Evolutionary conservation across 805 yeast genomes (phyloP).

Genomic region (Clavispora phyllophila): DNA sequence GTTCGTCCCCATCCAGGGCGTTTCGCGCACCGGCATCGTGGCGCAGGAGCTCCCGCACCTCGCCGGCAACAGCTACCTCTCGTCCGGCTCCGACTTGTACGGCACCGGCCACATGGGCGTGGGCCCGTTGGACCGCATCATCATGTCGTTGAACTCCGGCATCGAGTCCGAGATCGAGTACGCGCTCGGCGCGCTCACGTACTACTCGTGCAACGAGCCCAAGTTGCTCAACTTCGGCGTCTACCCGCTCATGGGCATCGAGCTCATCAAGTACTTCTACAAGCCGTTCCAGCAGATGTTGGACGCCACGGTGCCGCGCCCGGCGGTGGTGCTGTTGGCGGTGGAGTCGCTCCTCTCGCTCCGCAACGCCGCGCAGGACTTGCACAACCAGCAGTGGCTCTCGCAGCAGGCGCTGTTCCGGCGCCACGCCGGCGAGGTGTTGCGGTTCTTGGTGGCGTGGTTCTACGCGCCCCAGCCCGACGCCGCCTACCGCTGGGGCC

Average conservation of each 20-base stretch:
- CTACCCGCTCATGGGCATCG: conserved; percentile 38
- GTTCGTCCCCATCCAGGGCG: conserved; percentile 13
- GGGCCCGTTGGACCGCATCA: conserved; percentile 58
- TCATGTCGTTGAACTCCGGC: conserved; percentile 63
- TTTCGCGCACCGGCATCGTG: conserved; percentile 10
- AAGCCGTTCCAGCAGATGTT: conserved; percentile 25
- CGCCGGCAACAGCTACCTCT: conserved; percentile 10
- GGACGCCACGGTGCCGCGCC: conserved; percentile 13
- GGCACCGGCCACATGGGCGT: conserved; percentile 48
- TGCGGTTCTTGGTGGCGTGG: conserved; percentile 37
- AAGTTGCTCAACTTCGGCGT: conserved; percentile 44
- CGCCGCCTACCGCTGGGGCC: conserved; percentile 12
- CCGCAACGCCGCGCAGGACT: conserved; percentile 80
- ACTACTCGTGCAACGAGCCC: conserved; percentile 47
- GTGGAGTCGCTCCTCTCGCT: conserved; percentile 57
- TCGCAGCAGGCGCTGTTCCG: conserved; percentile 50
- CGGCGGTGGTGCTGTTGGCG: conserved; percentile 21
- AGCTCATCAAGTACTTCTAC: conserved; percentile 33
- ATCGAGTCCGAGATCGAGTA: conserved; percentile 65
- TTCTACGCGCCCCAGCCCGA: conserved; percentile 17
- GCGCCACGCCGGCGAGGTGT: conserved; percentile 39
- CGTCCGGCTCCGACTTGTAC: conserved; percentile 9
- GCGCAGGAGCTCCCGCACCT: conserved; percentile 6
- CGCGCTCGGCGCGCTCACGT: conserved; percentile 55
- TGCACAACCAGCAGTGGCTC: conserved; percentile 73